Conservation (phyloP, 75 land plant species). For the Pseudotsuga menziesii region DNA sequence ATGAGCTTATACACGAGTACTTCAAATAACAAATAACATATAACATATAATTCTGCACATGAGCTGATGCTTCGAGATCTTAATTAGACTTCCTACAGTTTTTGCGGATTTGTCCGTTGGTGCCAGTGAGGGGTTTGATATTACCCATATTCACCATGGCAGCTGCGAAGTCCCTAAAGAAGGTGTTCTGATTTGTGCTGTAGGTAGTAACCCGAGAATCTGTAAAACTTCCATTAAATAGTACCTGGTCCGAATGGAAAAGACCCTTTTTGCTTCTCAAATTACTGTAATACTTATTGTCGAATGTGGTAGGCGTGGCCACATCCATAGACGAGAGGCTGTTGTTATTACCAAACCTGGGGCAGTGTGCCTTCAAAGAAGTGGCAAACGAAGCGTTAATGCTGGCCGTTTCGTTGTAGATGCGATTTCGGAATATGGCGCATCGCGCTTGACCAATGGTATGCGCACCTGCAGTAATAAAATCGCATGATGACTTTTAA, state of each 20-base stretch:
- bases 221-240: conserved; percentile 34
- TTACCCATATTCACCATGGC: conserved; percentile 76
- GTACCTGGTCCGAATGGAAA: conserved; percentile 48
- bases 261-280: conserved; percentile 41
- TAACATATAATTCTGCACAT: no score
- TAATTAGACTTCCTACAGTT: conserved; percentile 54
- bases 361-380: conserved; percentile 39
- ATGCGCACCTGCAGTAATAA: conserved; percentile 26
- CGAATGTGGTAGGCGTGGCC: conserved; percentile 44
- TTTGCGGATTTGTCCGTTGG: conserved; percentile 65
- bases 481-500: no score
- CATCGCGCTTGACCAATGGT: conserved; percentile 71
- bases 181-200: conserved; percentile 37
- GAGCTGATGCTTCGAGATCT: no score
- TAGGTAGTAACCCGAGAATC: conserved; percentile 43
- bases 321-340: conserved; percentile 55
- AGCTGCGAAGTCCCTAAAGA: conserved; percentile 61
- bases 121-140: conserved; percentile 44
- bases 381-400: conserved; percentile 30
- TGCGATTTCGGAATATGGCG: conserved; percentile 54
- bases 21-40: no score
- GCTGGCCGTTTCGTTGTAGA: conserved; percentile 54
- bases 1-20: no score
- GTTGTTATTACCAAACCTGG: conserved; percentile 55
- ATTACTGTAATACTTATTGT: conserved; percentile 72